Base-by-base conservation (phyloP, 257 asterid genomes). In the Nicotiana tomentosiformis region DNA sequence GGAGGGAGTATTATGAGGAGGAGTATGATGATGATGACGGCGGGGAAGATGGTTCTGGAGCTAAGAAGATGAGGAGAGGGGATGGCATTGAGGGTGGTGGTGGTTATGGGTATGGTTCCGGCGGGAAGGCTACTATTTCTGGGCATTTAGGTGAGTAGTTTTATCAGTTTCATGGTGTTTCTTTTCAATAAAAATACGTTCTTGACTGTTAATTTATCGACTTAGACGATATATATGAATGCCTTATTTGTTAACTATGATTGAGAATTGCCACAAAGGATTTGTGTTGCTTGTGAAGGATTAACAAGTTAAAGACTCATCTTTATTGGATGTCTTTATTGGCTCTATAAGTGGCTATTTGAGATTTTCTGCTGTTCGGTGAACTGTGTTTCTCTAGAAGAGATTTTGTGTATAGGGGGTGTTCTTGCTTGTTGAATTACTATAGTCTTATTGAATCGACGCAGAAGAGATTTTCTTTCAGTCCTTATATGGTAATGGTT, bases 41-140 rank as follows among this genome's bases (percentile, higher is more conserved):
- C 20, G 92, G 86, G 57, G 96, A 90, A 69, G 93, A 88, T 58
- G 93, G 84, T 18, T 88, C 82, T 10, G 93, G 88, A 60, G 82
- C 88, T 39, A 93, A 89, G 89, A 90, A 90, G 70, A 77, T 77
- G 83, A 86, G 94, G 86, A 83, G 97, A 86, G 87, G 83, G 17
- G 93, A 90, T 67, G 90, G 91, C 0, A 85, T 80, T 15, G 96
- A 90, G 81, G 97, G 85, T 35, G 85, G 88, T 35, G 85, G 88
- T 85, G 96, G 89, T 1, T 92, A 91, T 87, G 93, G 93, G 58
- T 91, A 90, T 85, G 95, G 89, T 85, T 90, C 93, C 0, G 91
- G 90, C 15, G 97, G 92, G 80, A 92, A 90, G 86, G 87, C 88
- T 1, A 91, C 93, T 4, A 69, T 86, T 66, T 89, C 94, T 2